Percentiles rank a stretch among this genome's conserved stretches.
phyloP scores from a whole-genome alignment of 495 filamentous ascomycete species.

The Trichoderma reesei region DNA sequence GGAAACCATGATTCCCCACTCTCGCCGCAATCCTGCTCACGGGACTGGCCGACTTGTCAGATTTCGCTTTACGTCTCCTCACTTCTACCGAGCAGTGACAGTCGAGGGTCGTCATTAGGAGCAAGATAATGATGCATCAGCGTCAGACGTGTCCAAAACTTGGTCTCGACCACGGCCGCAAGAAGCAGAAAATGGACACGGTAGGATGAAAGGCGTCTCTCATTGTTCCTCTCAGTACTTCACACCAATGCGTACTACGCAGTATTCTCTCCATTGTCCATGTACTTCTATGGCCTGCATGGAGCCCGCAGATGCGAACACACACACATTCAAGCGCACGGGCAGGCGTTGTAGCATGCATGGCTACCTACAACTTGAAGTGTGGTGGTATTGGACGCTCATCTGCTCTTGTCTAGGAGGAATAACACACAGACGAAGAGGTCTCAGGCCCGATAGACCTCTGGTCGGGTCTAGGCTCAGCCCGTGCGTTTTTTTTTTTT shows the following conservation, averaged over 20 bases:
- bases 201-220: background rate
- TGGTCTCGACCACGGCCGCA: background rate
- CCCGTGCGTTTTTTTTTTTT: background rate
- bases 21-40: background rate
- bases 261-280: no score
- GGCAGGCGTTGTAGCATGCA: background rate
- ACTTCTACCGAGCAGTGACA: background rate
- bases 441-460: background rate
- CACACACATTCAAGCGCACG: background rate
- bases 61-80: background rate
- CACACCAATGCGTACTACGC: no score
- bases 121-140: background rate
- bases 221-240: background rate
- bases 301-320: background rate
- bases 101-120: background rate
- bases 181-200: background rate
- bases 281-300: background rate
- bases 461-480: background rate
- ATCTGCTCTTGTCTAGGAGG: background rate
- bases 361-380: slow-evolving; percentile 3
- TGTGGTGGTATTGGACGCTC: slow-evolving; percentile 3
- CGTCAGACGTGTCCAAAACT: background rate
- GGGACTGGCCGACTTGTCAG: slow-evolving; percentile 1
- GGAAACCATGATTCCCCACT: no score
- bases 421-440: background rate